These are phyloP conservation scores for Straminergon stramineum DNA, from an alignment of 225 moss, liverwort and hornwort species.

Conservation along the genomic window DNA sequence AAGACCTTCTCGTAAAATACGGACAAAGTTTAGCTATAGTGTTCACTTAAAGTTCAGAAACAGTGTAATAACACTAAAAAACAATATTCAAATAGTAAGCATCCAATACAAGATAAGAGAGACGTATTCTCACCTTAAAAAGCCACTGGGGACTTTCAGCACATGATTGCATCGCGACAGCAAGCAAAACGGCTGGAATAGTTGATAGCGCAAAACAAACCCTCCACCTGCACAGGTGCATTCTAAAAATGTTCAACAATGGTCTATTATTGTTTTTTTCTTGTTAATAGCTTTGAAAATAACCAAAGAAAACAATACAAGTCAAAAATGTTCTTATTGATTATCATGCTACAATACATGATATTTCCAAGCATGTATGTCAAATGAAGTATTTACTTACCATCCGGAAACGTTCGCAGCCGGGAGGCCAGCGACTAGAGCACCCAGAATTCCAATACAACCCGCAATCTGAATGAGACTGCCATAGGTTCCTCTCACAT, in stretches of 20 bases:
- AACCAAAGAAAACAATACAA: too few relatives aligned
- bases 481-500: constrained; percentile 38
- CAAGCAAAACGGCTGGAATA: constrained; percentile 34
- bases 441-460: constrained; percentile 40
- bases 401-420: constrained; percentile 33
- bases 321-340: neutral
- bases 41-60: too few relatives aligned
- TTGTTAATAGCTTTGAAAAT: neutral
- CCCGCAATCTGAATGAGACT: constrained; percentile 40
- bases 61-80: neutral
- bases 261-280: accelerated
- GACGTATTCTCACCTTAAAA: constrained; percentile 21
- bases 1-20: too few relatives aligned
- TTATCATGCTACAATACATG: too few relatives aligned
- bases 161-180: constrained; percentile 38
- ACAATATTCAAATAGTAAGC: too few relatives aligned
- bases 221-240: constrained; percentile 34
- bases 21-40: too few relatives aligned
- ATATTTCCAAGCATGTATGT: neutral
- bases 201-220: constrained; percentile 30
- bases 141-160: constrained; percentile 56
- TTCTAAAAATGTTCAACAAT: neutral
- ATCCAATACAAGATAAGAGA: neutral
- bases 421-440: constrained; percentile 40
- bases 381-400: neutral